phyloP scores from a whole-genome alignment of 2,329 filamentous ascomycete genomes.

The Scleromitrula shiraiana region DNA sequence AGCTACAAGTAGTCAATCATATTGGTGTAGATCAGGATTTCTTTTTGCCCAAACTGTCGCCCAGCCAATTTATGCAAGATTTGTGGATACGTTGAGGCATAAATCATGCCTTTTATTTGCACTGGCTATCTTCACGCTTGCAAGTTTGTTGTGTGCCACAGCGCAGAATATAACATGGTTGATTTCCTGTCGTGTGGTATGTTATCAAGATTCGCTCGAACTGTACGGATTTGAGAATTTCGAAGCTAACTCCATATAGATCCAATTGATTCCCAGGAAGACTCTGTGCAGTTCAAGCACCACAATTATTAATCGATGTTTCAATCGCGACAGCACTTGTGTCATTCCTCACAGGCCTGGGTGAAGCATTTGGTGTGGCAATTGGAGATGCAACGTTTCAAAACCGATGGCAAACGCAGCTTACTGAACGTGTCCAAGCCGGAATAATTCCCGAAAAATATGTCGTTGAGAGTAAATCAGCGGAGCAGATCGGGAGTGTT shows the following conservation, averaged over 20 bases:
- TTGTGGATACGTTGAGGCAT: conserved; percentile 12
- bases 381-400: conserved; percentile 23
- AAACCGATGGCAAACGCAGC: conserved; percentile 12
- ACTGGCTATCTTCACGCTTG: conserved; percentile 8
- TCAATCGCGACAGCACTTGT: conserved; percentile 16
- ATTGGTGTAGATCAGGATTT: conserved; percentile 16
- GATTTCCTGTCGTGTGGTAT: conserved; percentile 11
- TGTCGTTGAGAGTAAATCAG: conserved; percentile 8
- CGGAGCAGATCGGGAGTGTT: conserved; percentile 9
- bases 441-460: conserved; percentile 6
- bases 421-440: neutral
- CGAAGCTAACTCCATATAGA: neutral
- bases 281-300: conserved; percentile 13
- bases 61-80: conserved; percentile 15
- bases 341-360: conserved; percentile 25
- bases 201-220: too few relatives aligned
- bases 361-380: conserved; percentile 22
- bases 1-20: conserved; percentile 13
- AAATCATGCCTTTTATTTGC: conserved; percentile 13
- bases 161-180: conserved; percentile 14
- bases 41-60: conserved; percentile 14
- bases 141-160: conserved; percentile 10
- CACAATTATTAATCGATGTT: conserved; percentile 12
- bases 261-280: conserved; percentile 16
- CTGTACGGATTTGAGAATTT: neutral